Evolutionary conservation across 83 land plant species (phyloP).

Genomic region (Picea engelmannii): DNA sequence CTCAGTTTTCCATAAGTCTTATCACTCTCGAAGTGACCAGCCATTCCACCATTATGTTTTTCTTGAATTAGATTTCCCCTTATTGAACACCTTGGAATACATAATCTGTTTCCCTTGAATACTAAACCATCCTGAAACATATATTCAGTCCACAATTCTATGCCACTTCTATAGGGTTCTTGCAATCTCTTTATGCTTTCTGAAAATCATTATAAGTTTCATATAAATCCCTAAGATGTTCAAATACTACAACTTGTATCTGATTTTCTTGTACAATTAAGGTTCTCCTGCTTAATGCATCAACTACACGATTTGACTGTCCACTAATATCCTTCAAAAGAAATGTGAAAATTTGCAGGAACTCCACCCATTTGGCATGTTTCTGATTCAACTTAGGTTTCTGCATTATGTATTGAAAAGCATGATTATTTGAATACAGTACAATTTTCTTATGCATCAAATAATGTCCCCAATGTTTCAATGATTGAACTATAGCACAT

Average conservation of each 20-base stretch:
- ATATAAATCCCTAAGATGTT: not conserved
- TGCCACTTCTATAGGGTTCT: too few relatives aligned
- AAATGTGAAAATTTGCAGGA: not conserved
- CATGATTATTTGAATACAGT: constrained; percentile 3
- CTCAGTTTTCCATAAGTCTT: not conserved
- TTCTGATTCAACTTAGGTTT: not conserved
- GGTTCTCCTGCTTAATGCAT: not conserved
- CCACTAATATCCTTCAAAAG: constrained; percentile 6
- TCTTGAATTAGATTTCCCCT: not conserved
- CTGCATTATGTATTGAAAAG: not conserved
- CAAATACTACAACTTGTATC: not conserved
- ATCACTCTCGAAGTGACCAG: constrained; percentile 14
- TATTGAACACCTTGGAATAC: not conserved
- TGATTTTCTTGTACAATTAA: not conserved
- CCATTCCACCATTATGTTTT: not conserved
- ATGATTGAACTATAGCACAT: not conserved
- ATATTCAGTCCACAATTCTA: not conserved
- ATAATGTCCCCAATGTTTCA: constrained; percentile 21
- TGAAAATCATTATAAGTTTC: too few relatives aligned
- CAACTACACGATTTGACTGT: not conserved
- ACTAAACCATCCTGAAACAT: not conserved
- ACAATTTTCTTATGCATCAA: constrained; percentile 6
- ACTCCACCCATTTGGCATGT: not conserved
- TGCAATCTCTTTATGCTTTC: too few relatives aligned
- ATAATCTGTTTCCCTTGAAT: not conserved